phyloP scores from a whole-genome alignment of 1,284 basidiomycete species.

The Trametes versicolor region DNA sequence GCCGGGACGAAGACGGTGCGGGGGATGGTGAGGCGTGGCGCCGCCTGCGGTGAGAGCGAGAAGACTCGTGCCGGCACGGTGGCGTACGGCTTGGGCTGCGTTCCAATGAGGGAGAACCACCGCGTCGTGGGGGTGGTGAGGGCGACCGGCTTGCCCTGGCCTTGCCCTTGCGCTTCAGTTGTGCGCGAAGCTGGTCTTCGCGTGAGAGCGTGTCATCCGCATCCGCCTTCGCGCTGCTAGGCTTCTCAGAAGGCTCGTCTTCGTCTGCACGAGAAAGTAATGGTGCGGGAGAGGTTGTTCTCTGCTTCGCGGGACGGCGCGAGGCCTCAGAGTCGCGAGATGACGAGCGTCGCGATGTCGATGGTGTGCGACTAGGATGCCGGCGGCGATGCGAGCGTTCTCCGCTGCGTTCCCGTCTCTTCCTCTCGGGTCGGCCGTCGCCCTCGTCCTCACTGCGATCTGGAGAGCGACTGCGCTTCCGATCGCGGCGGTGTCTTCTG shows the following conservation, averaged over 20 bases:
- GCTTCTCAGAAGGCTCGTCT: conserved; percentile 5
- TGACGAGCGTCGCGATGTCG: conserved; percentile 14
- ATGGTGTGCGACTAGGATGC: conserved; percentile 27
- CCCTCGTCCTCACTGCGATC: conserved; percentile 34
- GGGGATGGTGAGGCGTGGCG: conserved; percentile 22
- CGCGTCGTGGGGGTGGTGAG: conserved; percentile 10
- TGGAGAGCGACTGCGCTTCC: conserved; percentile 34
- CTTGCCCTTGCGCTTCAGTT: conserved; percentile 48
- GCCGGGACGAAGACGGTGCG: conserved; percentile 22
- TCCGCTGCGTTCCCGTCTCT: conserved; percentile 38
- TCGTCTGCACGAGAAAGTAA: conserved; percentile 15
- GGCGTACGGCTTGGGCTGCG: conserved; percentile 17
- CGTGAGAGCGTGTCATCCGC: conserved; percentile 29
- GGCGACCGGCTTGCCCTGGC: conserved; percentile 25
- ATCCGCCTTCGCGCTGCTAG: conserved; percentile 9
- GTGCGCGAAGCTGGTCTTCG: conserved; percentile 37
- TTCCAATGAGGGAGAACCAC: conserved; percentile 20
- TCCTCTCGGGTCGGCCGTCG: conserved; percentile 25
- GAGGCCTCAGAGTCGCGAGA: conserved; percentile 15
- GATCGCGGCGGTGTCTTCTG: conserved; percentile 28
- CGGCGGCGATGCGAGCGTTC: conserved; percentile 37
- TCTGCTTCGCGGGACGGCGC: conserved; percentile 7
- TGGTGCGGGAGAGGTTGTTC: conserved; percentile 1
- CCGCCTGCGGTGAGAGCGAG: conserved; percentile 12
- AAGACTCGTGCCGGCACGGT: conserved; percentile 12